phyloP scores from a whole-genome alignment of 2,329 filamentous ascomycete species.

The Hawksworthiomyces lignivorus region DNA sequence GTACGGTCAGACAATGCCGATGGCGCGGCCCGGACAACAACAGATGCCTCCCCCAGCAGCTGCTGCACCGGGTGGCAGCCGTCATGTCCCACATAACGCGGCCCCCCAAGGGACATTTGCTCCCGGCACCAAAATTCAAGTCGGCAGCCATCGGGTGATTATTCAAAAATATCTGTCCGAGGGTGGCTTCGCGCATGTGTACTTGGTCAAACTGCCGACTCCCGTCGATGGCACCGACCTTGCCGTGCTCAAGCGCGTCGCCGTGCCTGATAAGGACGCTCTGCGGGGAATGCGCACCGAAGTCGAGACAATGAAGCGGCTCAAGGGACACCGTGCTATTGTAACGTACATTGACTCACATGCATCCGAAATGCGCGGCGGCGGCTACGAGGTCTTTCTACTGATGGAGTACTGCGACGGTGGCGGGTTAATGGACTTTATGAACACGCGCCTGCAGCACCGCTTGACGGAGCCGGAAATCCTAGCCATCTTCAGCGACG shows the following conservation, averaged over 20 bases:
- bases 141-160: conserved; percentile 83
- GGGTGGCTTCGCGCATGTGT: conserved; percentile 96
- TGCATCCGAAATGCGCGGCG: conserved; percentile 84
- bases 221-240: conserved; percentile 70
- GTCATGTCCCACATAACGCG: conserved; percentile 24
- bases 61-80: conserved; percentile 21
- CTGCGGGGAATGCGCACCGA: conserved; percentile 95
- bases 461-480: conserved; percentile 96
- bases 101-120: conserved; percentile 76
- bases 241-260: conserved; percentile 88
- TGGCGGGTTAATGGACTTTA: conserved; percentile 95
- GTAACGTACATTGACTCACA: conserved; percentile 99
- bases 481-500: conserved; percentile 90
- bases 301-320: conserved; percentile 99
- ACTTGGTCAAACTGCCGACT: conserved; percentile 80
- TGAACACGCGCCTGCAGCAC: conserved; percentile 97
- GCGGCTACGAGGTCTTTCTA: conserved; percentile 94
- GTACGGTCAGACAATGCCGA: conserved; percentile 7
- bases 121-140: conserved; percentile 92
- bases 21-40: conserved; percentile 6
- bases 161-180: conserved; percentile 98
- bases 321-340: conserved; percentile 93
- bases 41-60: conserved; percentile 18
- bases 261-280: conserved; percentile 91
- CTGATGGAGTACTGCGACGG: conserved; percentile 97